Percentiles rank a stretch among this genome's conserved stretches.
Evolutionary conservation across 73 alveolate genomes (phyloP).

Genomic region (Tetrahymena malaccensis): DNA sequence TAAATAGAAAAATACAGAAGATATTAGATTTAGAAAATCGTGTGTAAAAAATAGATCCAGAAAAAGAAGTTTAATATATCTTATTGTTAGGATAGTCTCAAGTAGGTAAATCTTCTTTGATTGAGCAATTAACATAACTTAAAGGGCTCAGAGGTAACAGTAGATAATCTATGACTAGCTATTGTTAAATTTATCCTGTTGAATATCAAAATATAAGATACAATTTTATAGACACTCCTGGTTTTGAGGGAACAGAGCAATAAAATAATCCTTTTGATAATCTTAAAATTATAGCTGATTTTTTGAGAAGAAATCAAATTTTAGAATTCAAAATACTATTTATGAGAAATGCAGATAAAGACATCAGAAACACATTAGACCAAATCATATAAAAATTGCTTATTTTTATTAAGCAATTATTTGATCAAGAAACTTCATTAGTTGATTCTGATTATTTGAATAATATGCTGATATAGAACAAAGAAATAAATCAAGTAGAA

Average conservation of each 20-base stretch:
- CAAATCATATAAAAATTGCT: neutral
- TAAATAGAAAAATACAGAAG: neutral
- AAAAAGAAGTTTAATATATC: neutral
- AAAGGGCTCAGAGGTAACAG: neutral
- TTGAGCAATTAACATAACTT: neutral
- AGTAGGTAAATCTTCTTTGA: neutral
- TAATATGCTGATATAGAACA: neutral
- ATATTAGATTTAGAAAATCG: neutral
- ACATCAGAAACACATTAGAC: neutral
- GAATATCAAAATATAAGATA: neutral
- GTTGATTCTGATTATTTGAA: neutral
- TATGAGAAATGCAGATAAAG: neutral
- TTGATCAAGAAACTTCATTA: neutral
- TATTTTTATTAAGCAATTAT: neutral
- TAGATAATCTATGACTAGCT: neutral
- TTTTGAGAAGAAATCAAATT: neutral
- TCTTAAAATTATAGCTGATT: neutral
- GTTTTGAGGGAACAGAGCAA: neutral
- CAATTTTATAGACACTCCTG: neutral
- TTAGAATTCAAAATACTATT: neutral
- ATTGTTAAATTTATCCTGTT: neutral
- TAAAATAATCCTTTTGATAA: neutral
- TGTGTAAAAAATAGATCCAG: neutral
- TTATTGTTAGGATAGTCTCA: neutral
- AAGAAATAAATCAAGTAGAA: neutral